Evolutionary conservation across 2,329 filamentous ascomycete species (phyloP).

Genomic region (Beauveria caledonica): DNA sequence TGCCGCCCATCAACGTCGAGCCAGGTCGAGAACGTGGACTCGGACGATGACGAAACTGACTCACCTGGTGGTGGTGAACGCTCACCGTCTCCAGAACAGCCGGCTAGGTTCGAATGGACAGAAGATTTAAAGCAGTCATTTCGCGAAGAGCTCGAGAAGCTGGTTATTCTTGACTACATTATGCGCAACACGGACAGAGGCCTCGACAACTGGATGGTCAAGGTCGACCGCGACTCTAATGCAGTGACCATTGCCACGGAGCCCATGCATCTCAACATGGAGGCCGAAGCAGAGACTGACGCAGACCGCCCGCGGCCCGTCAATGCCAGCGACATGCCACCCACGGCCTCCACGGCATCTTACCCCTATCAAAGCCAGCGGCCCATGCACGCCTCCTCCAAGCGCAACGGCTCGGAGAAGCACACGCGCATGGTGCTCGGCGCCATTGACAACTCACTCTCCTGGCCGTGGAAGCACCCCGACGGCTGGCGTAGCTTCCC

Average conservation of each 20-base stretch:
- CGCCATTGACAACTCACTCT: constrained; percentile 95
- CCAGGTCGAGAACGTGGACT: constrained; percentile 54
- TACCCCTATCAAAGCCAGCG: constrained; percentile 71
- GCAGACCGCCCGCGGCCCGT: constrained; percentile 56
- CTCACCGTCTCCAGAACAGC: constrained; percentile 43
- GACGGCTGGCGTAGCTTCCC: constrained; percentile 93
- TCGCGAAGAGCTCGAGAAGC: constrained; percentile 88
- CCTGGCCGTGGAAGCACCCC: constrained; percentile 98
- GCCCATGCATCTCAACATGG: constrained; percentile 60
- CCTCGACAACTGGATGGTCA: constrained; percentile 99
- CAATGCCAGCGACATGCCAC: constrained; percentile 36
- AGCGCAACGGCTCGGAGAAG: constrained; percentile 34
- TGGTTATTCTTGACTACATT: constrained; percentile 96
- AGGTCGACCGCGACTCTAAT: constrained; percentile 77
- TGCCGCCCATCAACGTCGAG: constrained; percentile 56
- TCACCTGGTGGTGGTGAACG: constrained; percentile 26
- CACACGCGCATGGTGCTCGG: constrained; percentile 66
- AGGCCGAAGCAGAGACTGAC: constrained; percentile 32
- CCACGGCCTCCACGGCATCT: constrained; percentile 35
- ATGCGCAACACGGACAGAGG: constrained; percentile 98
- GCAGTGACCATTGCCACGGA: constrained; percentile 82
- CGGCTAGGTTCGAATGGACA: constrained; percentile 71
- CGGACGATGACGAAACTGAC: constrained; percentile 46
- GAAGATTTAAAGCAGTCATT: constrained; percentile 83
- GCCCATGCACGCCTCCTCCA: constrained; percentile 71